Evolutionary conservation across 192 early-diverging fungal genomes (phyloP).

Genomic region (Linnemannia exigua): DNA sequence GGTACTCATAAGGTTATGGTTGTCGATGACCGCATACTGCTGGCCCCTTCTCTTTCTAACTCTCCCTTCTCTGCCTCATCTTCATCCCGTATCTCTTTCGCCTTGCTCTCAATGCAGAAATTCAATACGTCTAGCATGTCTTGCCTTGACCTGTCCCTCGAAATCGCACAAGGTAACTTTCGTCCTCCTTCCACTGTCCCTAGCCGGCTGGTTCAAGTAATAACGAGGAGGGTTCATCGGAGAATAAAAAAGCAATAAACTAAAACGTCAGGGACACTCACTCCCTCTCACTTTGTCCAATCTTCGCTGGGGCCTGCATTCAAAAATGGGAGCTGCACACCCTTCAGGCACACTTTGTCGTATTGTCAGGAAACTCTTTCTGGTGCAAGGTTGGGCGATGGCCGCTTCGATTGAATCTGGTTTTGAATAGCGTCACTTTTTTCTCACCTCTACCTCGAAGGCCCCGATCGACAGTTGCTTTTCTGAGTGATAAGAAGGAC

Average conservation of each 20-base stretch:
- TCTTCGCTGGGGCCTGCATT: neutral
- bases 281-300: too few relatives aligned
- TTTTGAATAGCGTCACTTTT: neutral
- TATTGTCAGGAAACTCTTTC: neutral
- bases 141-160: neutral
- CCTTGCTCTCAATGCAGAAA: neutral
- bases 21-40: slow-evolving; percentile 9
- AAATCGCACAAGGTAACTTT: neutral
- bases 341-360: neutral
- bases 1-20: neutral
- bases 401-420: neutral
- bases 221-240: neutral
- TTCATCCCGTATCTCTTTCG: neutral
- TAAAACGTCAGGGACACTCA: neutral
- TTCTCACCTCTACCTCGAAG: neutral
- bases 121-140: neutral
- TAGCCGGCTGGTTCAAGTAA: neutral
- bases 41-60: neutral
- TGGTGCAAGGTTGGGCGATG: neutral
- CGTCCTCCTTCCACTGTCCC: neutral
- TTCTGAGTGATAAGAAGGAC: neutral
- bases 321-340: neutral
- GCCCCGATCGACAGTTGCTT: neutral
- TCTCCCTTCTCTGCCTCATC: neutral
- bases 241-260: neutral